Percentiles rank a stretch among this genome's conserved stretches.
Conservation (phyloP, 768 basidiomycete genomes). For the Tulasnella sp. region DNA sequence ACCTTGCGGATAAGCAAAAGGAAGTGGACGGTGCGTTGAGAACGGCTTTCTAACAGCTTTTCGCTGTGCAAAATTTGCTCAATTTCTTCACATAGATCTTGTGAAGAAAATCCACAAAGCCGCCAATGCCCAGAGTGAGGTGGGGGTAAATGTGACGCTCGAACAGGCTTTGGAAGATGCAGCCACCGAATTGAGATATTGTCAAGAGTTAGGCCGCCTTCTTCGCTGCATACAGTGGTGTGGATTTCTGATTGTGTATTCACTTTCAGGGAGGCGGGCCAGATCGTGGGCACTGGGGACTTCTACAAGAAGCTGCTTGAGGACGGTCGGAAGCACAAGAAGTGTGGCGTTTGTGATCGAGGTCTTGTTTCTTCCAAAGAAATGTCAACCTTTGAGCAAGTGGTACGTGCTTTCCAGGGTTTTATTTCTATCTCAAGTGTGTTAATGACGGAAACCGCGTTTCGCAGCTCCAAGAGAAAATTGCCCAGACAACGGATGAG, state of each 20-base stretch:
- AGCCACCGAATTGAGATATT: constrained; percentile 36
- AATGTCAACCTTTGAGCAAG: constrained; percentile 48
- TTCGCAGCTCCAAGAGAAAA: constrained; percentile 53
- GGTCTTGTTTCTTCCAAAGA: constrained; percentile 46
- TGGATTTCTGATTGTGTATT: not conserved
- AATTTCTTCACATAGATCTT: constrained; percentile 34
- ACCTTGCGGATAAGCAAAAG: constrained; percentile 52
- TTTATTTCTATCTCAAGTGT: not conserved
- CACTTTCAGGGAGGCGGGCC: constrained; percentile 22
- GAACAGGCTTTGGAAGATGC: constrained; percentile 46
- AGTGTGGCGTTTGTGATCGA: constrained; percentile 72
- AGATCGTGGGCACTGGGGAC: constrained; percentile 26
- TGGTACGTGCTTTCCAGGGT: constrained; percentile 1
- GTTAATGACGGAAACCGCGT: not conserved
- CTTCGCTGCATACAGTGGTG: not conserved
- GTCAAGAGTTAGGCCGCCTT: constrained; percentile 38
- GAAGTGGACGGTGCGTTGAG: constrained; percentile 52
- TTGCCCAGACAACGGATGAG: constrained; percentile 49
- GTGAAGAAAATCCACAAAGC: constrained; percentile 42
- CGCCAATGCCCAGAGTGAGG: constrained; percentile 28
- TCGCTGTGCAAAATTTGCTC: not conserved
- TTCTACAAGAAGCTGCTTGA: constrained; percentile 45
- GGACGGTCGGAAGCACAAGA: constrained; percentile 52
- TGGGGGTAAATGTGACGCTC: constrained; percentile 34
- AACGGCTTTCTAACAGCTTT: not conserved